Evolutionary conservation across 2,329 filamentous ascomycete species (phyloP).

Genomic region (Fusarium duplospermum): DNA sequence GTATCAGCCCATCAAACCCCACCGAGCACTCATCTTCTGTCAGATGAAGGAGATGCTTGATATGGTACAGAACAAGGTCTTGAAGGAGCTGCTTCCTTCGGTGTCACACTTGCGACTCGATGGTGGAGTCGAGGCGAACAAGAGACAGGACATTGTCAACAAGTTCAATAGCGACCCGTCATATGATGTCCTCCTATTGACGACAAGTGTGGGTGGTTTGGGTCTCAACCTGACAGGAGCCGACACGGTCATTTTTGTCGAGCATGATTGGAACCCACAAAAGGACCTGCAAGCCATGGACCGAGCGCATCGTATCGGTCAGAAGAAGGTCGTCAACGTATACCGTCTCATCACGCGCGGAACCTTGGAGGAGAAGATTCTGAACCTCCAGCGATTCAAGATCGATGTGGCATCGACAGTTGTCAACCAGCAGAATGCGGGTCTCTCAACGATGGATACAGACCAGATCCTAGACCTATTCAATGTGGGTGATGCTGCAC

Average conservation of each 20-base stretch:
- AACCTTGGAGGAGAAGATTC: slow-evolving; percentile 97
- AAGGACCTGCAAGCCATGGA: slow-evolving; percentile 99
- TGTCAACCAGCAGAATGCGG: slow-evolving; percentile 98
- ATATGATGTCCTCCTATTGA: slow-evolving; percentile 93
- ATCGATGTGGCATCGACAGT: slow-evolving; percentile 98
- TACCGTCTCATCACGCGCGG: slow-evolving; percentile 96
- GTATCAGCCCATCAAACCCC: slow-evolving; percentile 89
- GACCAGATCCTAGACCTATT: slow-evolving; percentile 98
- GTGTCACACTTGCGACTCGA: slow-evolving; percentile 96
- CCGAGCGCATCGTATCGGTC: slow-evolving; percentile 95
- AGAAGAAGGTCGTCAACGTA: slow-evolving; percentile 99
- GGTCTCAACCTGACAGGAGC: slow-evolving; percentile 96
- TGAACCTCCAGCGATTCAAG: slow-evolving; percentile 98
- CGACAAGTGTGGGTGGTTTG: slow-evolving; percentile 93
- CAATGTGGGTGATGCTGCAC: slow-evolving; percentile 84
- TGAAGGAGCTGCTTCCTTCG: slow-evolving; percentile 89
- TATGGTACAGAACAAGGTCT: slow-evolving; percentile 95
- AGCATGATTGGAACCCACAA: slow-evolving; percentile 99
- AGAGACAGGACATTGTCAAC: slow-evolving; percentile 97
- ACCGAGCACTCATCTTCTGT: slow-evolving; percentile 96
- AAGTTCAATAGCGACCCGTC: slow-evolving; percentile 98
- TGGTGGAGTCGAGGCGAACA: slow-evolving; percentile 90
- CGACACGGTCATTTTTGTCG: slow-evolving; percentile 98
- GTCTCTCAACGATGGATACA: slow-evolving; percentile 94
- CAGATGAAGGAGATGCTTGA: slow-evolving; percentile 99